Evolutionary conservation across 2,329 filamentous ascomycete species (phyloP), one percentile per base, ranked within the genome.

Genomic region (Decorospora gaudefroyi): DNA sequence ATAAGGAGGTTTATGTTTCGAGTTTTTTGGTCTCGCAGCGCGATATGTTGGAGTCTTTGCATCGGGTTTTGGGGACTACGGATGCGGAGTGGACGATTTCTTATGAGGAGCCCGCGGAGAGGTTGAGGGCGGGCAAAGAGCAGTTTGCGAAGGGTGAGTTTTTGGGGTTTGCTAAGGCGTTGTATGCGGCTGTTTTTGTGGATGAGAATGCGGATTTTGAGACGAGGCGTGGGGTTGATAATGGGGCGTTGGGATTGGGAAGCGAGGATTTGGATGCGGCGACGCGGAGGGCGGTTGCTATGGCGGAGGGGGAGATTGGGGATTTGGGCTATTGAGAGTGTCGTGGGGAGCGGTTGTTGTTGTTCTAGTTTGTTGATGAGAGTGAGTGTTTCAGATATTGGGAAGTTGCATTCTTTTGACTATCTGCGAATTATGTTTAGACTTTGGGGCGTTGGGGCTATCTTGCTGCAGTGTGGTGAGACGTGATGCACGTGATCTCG

Each of bases 1-100:
- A 33, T 4, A 42, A 49, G 9, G 13, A 58, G 5, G n/a, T n/a
- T n/a, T 68, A 67, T 36, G 41, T 72, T 1, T 55, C 58, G 0
- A 67, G 63, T 2, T 73, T 72, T 47, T 31, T 53, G 4, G 23
- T 71, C 3, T 68, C 50, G 5, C 85, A 88, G 64, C 74, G 75
- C 8, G 84, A 88, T 7, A 87, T 88, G 72, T 75, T 88, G 40
- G 77, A 78, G 26, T 78, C 76, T n/a, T 67, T 84, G 9, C 75
- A 83, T 56, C 77, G 78, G 0, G 83, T 83, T 3, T 78, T 79
- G 0, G 77, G 77, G 0, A 81, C 78, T 0, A 78, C 69, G 1
- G 79, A 84, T 26, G 68, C 65, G 0, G 84, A 87, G 56, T 88
- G 85, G 85, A 74, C 61, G 2, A 75, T 88, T 42, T 71, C 60